Percentiles rank a stretch among this genome's conserved stretches.
Conservation (phyloP, 108 stramenopile genomes). For the Aurantiochytrium sp. region DNA sequence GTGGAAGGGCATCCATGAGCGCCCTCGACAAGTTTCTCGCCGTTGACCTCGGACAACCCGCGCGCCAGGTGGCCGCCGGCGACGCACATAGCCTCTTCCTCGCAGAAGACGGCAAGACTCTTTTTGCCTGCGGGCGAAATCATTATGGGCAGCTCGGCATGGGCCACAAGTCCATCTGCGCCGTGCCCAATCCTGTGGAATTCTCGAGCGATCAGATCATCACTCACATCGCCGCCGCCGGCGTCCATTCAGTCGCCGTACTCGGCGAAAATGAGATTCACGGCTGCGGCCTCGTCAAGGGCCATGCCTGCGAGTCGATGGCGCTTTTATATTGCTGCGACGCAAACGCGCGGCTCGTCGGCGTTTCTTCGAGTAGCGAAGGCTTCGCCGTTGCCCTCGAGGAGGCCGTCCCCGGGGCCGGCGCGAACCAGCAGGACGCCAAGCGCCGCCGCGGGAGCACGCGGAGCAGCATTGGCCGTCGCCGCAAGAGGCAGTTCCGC, state of each 20-base stretch:
- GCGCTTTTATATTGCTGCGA: slow-evolving; percentile 2
- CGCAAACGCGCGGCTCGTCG: background rate
- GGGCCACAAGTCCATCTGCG: background rate
- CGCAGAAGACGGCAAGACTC: background rate
- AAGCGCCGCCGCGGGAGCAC: background rate
- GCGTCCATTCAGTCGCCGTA: background rate
- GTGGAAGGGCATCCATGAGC: background rate
- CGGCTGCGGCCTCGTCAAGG: background rate
- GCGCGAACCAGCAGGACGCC: background rate
- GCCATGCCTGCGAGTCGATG: background rate
- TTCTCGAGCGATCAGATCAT: background rate
- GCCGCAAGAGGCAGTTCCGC: background rate
- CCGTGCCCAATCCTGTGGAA: background rate
- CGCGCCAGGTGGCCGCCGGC: background rate
- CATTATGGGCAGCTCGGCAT: background rate
- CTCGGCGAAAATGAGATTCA: background rate
- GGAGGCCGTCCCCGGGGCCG: background rate
- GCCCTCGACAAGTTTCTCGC: background rate
- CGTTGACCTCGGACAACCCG: background rate
- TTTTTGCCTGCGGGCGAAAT: background rate
- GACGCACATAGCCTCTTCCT: slow-evolving; percentile 15
- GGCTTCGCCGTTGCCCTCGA: background rate
- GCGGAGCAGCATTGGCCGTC: background rate
- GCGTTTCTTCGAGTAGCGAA: background rate
- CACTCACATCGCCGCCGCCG: background rate